A percentile compares a stretch with the other conserved stretches of the same genome.
Conservation (phyloP, 192 early-diverging fungal species). For the Backusella morwellensis region DNA sequence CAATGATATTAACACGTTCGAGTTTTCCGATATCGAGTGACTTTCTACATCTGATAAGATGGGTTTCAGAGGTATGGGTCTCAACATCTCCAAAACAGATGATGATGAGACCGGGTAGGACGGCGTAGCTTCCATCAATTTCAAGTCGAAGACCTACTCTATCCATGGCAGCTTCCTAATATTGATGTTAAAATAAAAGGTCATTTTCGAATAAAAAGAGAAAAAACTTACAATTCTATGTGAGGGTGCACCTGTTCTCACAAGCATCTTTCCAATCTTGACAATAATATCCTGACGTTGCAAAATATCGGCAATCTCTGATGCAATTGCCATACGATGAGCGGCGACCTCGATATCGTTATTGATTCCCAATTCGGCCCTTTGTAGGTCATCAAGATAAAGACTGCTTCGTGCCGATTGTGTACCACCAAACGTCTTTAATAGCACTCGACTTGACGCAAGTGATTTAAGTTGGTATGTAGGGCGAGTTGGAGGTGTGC, state of each 20-base stretch:
- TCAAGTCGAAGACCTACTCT: conserved; percentile 50
- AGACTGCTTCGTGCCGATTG: conserved; percentile 19
- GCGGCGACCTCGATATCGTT: conserved; percentile 8
- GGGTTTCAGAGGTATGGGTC: conserved; percentile 75
- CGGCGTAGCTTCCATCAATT: conserved; percentile 63
- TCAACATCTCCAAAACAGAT: conserved; percentile 74
- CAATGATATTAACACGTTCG: conserved; percentile 57
- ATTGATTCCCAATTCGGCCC: conserved; percentile 16
- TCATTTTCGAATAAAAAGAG: background rate
- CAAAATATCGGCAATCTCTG: conserved; percentile 42
- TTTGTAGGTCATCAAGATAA: conserved; percentile 24
- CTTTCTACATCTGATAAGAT: conserved; percentile 55
- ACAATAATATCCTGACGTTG: conserved; percentile 47
- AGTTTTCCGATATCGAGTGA: conserved; percentile 72
- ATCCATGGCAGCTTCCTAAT: conserved; percentile 48
- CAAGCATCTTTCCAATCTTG: conserved; percentile 45
- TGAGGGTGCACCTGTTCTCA: conserved; percentile 50
- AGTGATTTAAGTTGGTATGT: conserved; percentile 3
- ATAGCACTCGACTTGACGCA: background rate
- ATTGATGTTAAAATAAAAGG: background rate
- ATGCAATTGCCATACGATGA: conserved; percentile 31
- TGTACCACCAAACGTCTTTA: conserved; percentile 8
- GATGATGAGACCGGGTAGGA: conserved; percentile 71
- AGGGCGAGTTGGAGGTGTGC: background rate
- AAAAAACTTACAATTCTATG: conserved; percentile 45